Evolutionary conservation across 208 protist species (phyloP).

Genomic region (Eutreptiella sp.): DNA sequence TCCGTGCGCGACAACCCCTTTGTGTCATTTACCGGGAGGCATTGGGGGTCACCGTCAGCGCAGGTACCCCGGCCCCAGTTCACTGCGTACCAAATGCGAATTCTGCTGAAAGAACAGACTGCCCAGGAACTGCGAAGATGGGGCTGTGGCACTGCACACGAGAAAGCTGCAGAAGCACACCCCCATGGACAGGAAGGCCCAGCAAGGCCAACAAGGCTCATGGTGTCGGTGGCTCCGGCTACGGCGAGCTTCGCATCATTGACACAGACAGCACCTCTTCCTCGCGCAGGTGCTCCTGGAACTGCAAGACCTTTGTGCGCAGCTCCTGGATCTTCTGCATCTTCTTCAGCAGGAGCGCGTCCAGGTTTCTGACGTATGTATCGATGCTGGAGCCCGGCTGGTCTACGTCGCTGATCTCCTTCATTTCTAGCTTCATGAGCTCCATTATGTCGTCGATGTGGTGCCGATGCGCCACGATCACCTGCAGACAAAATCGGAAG

Average conservation of each 20-base stretch:
- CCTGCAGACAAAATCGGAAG: too few relatives aligned
- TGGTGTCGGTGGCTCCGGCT: too few relatives aligned
- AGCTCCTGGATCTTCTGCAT: conserved; percentile 63
- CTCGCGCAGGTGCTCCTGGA: conserved; percentile 33
- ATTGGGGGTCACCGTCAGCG: too few relatives aligned
- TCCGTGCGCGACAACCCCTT: neutral
- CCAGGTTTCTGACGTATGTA: conserved; percentile 74
- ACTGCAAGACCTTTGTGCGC: conserved; percentile 60
- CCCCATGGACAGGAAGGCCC: too few relatives aligned
- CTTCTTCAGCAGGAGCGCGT: conserved; percentile 60
- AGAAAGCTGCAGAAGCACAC: too few relatives aligned
- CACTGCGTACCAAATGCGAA: too few relatives aligned
- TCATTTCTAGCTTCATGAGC: conserved; percentile 82
- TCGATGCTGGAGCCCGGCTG: conserved; percentile 73
- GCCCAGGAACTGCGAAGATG: too few relatives aligned
- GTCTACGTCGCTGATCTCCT: conserved; percentile 76
- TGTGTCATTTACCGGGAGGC: neutral
- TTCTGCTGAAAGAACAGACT: too few relatives aligned
- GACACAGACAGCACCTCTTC: conserved; percentile 26
- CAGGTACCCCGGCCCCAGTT: too few relatives aligned
- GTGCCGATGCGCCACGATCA: conserved; percentile 73
- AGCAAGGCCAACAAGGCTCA: too few relatives aligned
- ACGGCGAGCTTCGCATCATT: too few relatives aligned
- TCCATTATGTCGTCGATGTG: conserved; percentile 88
- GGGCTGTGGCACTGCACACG: too few relatives aligned